Conservation (phyloP, 345 rosid species). For the Laguncularia racemosa region DNA sequence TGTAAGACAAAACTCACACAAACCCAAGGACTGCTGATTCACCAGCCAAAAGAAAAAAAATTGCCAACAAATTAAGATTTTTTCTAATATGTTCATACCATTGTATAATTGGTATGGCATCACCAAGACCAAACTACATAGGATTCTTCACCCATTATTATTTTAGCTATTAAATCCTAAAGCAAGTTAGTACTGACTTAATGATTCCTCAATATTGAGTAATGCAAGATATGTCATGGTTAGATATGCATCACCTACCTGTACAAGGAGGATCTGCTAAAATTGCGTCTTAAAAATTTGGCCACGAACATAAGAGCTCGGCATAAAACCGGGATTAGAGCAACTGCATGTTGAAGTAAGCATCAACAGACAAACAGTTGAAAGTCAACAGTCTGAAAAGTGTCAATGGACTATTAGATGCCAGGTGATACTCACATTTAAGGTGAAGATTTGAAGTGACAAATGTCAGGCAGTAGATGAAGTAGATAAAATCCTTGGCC, state of each 20-base stretch:
- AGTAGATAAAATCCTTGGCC: constrained; percentile 86
- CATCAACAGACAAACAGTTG: constrained; percentile 1
- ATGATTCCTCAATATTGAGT: too few species aligned
- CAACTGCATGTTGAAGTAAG: constrained; percentile 41
- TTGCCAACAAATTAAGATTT: too few species aligned
- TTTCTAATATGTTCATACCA: too few species aligned
- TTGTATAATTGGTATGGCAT: too few species aligned
- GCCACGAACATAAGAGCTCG: constrained; percentile 75
- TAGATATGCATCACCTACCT: constrained; percentile 32
- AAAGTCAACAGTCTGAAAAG: background rate
- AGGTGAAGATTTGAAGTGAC: constrained; percentile 87
- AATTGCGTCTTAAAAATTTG: constrained; percentile 80
- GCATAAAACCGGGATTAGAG: constrained; percentile 86
- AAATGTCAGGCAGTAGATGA: constrained; percentile 83
- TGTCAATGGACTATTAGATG: background rate
- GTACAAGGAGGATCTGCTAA: constrained; percentile 73
- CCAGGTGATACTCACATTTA: constrained; percentile 51
- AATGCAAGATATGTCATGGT: too few species aligned
- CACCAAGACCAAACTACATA: too few species aligned
- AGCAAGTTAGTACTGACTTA: too few species aligned
- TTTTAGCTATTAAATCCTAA: too few species aligned
- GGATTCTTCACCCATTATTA: too few species aligned
- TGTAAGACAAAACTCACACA: constrained; percentile 1
- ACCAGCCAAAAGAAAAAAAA: too few species aligned
- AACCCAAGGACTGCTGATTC: background rate